Base-by-base conservation (phyloP, 306 rosid genomes). In the Ziziphus jujuba region DNA sequence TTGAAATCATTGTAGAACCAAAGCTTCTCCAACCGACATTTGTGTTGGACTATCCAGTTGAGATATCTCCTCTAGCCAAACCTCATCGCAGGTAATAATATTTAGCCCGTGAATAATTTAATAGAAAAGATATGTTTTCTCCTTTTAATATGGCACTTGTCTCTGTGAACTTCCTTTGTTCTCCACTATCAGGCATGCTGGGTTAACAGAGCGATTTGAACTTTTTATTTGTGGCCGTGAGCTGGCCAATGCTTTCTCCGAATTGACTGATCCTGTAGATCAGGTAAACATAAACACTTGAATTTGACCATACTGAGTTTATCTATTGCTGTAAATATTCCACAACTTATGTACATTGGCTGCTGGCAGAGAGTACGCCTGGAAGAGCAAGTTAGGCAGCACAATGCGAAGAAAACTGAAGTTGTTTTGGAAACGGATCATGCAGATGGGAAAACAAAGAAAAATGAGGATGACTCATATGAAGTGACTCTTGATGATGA, bases 171-270 rank as follows among this genome's bases (percentile, higher is more conserved):
- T 49, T 49, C 14, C 71, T 65, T 14, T 7, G 34, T 73, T 75
- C 54, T 74, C 68, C 67, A 63, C 34, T 34, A 69, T 64, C 67
- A 92, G 98, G 74, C 86, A 77, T 76, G 67, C 81, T 65, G 97
- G 96, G 72, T 76, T 93, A 80, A 93, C 97, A 0, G 98, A 93
- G 79, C 83, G 98, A 56, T 90, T 93, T 79, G 98, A 93, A 76
- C 97, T 93, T 75, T 90, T 87, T 78, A 80, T 93, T 64, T 93
- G 98, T 71, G 98, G 98, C 38, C 97, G 98, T 71, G 98, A 93
- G 84, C 73, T 93, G 82, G 97, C 89, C 69, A 93, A 90, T 78
- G 98, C 98, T 47, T 93, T 93, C 84, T 93, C 98, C 4, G 98
- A 93, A 74, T 75, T 93, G 81, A 93, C 97, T 12, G 98, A 93